phyloP scores from a whole-genome alignment of 441 rosid genomes.

The Euphorbia schlechtendalii region DNA sequence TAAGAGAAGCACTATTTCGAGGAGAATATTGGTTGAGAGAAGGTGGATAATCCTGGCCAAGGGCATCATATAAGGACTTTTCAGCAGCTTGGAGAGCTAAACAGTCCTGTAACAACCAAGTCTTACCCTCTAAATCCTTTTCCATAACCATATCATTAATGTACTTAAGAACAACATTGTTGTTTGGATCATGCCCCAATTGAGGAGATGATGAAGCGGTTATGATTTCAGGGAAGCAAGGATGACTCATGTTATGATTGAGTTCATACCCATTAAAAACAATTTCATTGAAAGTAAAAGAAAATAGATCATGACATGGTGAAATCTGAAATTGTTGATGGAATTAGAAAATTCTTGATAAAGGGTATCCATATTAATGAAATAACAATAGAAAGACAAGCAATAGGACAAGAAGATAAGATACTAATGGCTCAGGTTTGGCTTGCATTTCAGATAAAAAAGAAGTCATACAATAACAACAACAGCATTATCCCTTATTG shows the following conservation, averaged over 20 bases:
- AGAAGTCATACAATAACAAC: too few relatives aligned
- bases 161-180: constrained; percentile 46
- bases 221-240: too few relatives aligned
- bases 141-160: constrained; percentile 79
- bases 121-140: constrained; percentile 56
- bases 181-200: constrained; percentile 16
- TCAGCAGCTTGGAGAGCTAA: constrained; percentile 84
- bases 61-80: constrained; percentile 59
- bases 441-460: too few relatives aligned
- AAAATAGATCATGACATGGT: constrained; percentile 1
- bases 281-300: constrained; percentile 16
- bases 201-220: constrained; percentile 7
- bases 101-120: constrained; percentile 71
- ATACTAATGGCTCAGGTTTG: constrained; percentile 12
- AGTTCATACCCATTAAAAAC: neutral
- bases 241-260: constrained; percentile 2
- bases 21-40: too few relatives aligned
- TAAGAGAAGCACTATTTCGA: too few relatives aligned
- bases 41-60: constrained; percentile 45
- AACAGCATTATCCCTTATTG: too few relatives aligned
- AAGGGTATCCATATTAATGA: constrained; percentile 25
- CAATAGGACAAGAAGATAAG: constrained; percentile 16
- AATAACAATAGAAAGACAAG: too few relatives aligned
- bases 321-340: constrained; percentile 14
- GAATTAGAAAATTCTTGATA: constrained; percentile 19